Evolutionary conservation across 371 early-diverging fungal species (phyloP).

Genomic region (Apophysomyces variabilis): DNA sequence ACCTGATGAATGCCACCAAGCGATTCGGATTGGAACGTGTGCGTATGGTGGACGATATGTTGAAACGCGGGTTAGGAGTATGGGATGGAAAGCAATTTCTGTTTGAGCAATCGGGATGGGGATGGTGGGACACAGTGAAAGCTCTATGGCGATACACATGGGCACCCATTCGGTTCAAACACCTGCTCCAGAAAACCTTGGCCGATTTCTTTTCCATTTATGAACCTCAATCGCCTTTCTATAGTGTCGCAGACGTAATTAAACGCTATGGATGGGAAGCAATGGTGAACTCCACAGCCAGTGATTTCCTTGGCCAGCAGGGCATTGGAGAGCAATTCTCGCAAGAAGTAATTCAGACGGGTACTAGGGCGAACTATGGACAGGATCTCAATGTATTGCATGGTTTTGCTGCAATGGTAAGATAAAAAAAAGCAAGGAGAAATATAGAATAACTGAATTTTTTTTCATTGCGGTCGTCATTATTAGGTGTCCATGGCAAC

Average conservation of each 20-base stretch:
- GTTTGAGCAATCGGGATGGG: constrained; percentile 53
- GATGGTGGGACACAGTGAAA: constrained; percentile 49
- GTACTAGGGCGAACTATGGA: constrained; percentile 75
- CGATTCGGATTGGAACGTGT: constrained; percentile 50
- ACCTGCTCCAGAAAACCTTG: constrained; percentile 21
- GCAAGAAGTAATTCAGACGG: constrained; percentile 60
- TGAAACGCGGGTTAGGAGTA: constrained; percentile 38
- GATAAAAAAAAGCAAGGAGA: background rate
- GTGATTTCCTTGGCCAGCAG: constrained; percentile 41
- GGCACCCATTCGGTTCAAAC: constrained; percentile 39
- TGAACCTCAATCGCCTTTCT: constrained; percentile 19
- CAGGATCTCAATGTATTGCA: constrained; percentile 67
- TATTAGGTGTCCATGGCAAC: constrained; percentile 59
- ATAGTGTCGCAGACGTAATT: constrained; percentile 23
- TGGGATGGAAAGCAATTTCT: constrained; percentile 58
- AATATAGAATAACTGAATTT: background rate
- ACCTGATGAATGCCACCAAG: constrained; percentile 57
- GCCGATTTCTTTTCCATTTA: constrained; percentile 21
- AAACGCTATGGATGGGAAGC: constrained; percentile 26
- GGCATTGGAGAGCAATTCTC: constrained; percentile 39
- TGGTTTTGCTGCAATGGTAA: constrained; percentile 63
- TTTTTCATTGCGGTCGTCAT: background rate
- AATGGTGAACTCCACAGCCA: constrained; percentile 39
- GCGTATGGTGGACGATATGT: constrained; percentile 15
- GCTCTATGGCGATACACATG: constrained; percentile 56